Percentiles rank a stretch among this genome's conserved stretches.
These are phyloP conservation scores for Penicillium psychrofluorescens DNA, from an alignment of 495 filamentous ascomycete species.

Conservation along the genomic window DNA sequence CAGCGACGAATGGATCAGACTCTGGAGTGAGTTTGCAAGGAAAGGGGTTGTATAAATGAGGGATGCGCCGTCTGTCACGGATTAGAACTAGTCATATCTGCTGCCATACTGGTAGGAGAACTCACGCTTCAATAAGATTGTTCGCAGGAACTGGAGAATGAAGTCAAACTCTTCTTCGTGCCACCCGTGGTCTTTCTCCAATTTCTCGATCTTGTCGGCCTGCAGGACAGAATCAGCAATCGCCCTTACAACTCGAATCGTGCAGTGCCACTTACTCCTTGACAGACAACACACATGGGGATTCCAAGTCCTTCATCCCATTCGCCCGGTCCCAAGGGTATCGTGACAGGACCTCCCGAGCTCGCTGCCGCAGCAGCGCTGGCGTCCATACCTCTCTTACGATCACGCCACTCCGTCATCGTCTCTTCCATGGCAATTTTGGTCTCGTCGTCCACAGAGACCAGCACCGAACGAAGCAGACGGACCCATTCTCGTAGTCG, in stretches of 20 bases:
- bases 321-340: constrained; percentile 83
- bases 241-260: too few species aligned
- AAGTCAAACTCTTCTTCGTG: constrained; percentile 92
- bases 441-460: constrained; percentile 66
- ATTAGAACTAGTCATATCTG: constrained; percentile 11
- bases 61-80: constrained; percentile 67
- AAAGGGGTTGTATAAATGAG: constrained; percentile 86
- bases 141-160: constrained; percentile 80
- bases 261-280: constrained; percentile 57
- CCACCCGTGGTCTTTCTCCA: constrained; percentile 85
- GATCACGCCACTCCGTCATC: constrained; percentile 55
- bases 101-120: not conserved
- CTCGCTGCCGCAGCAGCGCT: constrained; percentile 34
- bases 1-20: constrained; percentile 77
- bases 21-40: constrained; percentile 68
- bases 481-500: constrained; percentile 84
- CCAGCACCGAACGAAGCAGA: constrained; percentile 65
- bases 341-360: constrained; percentile 45
- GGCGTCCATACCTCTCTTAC: constrained; percentile 37
- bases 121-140: constrained; percentile 79
- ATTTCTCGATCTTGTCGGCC: constrained; percentile 81
- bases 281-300: constrained; percentile 86
- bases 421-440: constrained; percentile 79
- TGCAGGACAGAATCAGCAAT: constrained; percentile 31
- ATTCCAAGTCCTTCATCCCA: constrained; percentile 89